These are phyloP conservation scores for Onygena corvina DNA, from an alignment of 2,329 filamentous ascomycete species.

Conservation along the genomic window DNA sequence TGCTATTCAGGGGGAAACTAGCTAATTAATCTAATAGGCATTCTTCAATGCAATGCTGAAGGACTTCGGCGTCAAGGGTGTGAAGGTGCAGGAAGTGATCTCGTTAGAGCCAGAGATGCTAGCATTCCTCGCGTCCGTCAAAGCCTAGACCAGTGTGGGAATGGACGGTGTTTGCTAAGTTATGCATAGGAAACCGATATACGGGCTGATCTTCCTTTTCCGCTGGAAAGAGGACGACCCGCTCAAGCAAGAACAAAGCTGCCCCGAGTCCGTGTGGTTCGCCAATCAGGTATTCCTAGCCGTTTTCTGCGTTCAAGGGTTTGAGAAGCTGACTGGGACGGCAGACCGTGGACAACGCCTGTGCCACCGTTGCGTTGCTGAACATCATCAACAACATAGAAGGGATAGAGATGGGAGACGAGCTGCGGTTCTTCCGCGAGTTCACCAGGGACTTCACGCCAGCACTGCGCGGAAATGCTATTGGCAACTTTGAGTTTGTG, in stretches of 20 bases:
- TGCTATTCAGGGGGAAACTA: neutral
- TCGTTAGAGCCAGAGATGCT: slow-evolving; percentile 54
- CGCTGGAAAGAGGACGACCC: slow-evolving; percentile 52
- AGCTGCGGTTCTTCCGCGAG: slow-evolving; percentile 59
- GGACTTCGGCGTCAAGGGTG: slow-evolving; percentile 56
- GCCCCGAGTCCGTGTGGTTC: slow-evolving; percentile 69
- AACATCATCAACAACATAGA: slow-evolving; percentile 85
- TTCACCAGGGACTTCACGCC: slow-evolving; percentile 58
- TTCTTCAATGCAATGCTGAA: slow-evolving; percentile 78
- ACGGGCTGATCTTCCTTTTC: slow-evolving; percentile 83
- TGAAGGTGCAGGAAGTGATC: slow-evolving; percentile 39
- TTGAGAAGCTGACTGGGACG: neutral
- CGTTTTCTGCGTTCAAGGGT: neutral
- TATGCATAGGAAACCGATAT: slow-evolving; percentile 51
- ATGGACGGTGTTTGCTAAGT: slow-evolving; percentile 7
- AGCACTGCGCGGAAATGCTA: slow-evolving; percentile 59
- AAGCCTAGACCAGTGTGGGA: neutral
- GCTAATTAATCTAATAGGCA: slow-evolving; percentile 40
- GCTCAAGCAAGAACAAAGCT: slow-evolving; percentile 41
- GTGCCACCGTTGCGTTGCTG: slow-evolving; percentile 80
- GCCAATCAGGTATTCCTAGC: slow-evolving; percentile 59
- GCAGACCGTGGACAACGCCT: slow-evolving; percentile 69
- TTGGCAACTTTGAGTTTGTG: slow-evolving; percentile 64
- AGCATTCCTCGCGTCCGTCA: slow-evolving; percentile 48
- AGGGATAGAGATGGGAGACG: slow-evolving; percentile 54